Conservation (phyloP, 148 eudicot genomes). For the Fagopyrum tataricum region DNA sequence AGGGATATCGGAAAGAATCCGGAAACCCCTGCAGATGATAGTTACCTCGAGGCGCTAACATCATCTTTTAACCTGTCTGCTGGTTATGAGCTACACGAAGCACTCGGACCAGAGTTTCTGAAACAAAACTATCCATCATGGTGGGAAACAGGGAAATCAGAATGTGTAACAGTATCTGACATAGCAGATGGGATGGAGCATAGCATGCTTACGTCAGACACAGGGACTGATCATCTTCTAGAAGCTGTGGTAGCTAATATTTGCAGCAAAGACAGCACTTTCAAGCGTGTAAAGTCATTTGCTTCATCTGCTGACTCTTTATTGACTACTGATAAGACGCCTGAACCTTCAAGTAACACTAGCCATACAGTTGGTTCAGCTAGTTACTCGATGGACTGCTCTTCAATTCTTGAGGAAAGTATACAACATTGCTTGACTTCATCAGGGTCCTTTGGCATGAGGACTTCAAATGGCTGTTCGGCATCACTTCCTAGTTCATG, state of each 20-base stretch:
- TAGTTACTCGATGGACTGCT: constrained; percentile 47
- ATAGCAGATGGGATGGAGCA: constrained; percentile 39
- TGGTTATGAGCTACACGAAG: constrained; percentile 85
- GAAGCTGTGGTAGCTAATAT: constrained; percentile 82
- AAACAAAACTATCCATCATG: constrained; percentile 33
- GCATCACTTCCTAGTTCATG: constrained; percentile 38
- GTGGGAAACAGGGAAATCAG: constrained; percentile 33
- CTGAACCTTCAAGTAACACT: constrained; percentile 37
- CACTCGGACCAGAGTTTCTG: constrained; percentile 52
- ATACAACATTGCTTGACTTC: constrained; percentile 42
- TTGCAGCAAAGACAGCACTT: constrained; percentile 28
- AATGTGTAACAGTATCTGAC: constrained; percentile 28
- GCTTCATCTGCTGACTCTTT: constrained; percentile 37
- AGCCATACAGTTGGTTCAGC: constrained; percentile 43
- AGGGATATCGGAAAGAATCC: constrained; percentile 12
- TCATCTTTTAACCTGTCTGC: constrained; percentile 40
- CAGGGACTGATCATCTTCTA: constrained; percentile 65
- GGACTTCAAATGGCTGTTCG: constrained; percentile 36
- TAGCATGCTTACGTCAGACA: constrained; percentile 43
- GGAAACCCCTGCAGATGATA: constrained; percentile 17
- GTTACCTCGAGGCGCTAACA: constrained; percentile 17
- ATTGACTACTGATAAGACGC: constrained; percentile 50
- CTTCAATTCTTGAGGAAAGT: constrained; percentile 39
- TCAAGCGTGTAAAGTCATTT: constrained; percentile 28
- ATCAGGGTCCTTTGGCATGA: constrained; percentile 40